Evolutionary conservation across 2,329 filamentous ascomycete species (phyloP).

Genomic region (Graphiopsis chlorocephala): DNA sequence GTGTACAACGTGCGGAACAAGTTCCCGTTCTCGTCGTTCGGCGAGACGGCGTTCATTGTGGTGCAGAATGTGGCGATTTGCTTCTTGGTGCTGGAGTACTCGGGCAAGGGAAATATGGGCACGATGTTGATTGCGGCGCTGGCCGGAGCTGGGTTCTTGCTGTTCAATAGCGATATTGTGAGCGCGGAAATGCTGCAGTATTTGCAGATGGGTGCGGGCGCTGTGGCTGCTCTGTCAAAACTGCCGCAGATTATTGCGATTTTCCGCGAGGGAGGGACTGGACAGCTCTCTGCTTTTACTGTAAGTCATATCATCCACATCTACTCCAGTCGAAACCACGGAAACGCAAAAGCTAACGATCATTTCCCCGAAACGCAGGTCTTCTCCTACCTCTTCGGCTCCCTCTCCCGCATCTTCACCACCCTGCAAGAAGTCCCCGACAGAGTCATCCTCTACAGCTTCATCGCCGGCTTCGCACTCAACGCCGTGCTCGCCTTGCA

Average conservation of each 20-base stretch:
- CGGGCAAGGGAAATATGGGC: conserved; percentile 64
- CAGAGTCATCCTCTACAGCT: conserved; percentile 91
- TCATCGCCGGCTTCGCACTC: conserved; percentile 84
- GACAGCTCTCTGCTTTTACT: conserved; percentile 93
- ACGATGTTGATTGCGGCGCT: conserved; percentile 76
- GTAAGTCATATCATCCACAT: conserved; percentile 54
- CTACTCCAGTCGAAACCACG: conserved; percentile 9
- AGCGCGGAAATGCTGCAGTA: conserved; percentile 66
- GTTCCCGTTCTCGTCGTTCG: conserved; percentile 95
- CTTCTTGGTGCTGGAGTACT: conserved; percentile 80
- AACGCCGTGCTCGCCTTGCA: conserved; percentile 84
- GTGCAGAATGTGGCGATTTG: conserved; percentile 90
- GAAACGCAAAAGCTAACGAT: conserved; percentile 9
- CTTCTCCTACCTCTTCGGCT: conserved; percentile 95
- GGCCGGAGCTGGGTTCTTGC: conserved; percentile 63
- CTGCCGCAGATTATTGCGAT: conserved; percentile 89
- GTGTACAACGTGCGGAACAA: conserved; percentile 88
- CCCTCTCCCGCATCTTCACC: conserved; percentile 92
- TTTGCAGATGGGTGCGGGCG: conserved; percentile 79
- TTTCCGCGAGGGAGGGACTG: conserved; percentile 80
- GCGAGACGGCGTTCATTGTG: conserved; percentile 89
- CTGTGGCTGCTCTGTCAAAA: conserved; percentile 84
- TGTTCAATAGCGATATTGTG: conserved; percentile 67
- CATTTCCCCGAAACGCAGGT: conserved; percentile 56
- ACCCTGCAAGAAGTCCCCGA: conserved; percentile 97